Conservation (phyloP, 768 basidiomycete genomes). For the Pleurotus sapidus region DNA sequence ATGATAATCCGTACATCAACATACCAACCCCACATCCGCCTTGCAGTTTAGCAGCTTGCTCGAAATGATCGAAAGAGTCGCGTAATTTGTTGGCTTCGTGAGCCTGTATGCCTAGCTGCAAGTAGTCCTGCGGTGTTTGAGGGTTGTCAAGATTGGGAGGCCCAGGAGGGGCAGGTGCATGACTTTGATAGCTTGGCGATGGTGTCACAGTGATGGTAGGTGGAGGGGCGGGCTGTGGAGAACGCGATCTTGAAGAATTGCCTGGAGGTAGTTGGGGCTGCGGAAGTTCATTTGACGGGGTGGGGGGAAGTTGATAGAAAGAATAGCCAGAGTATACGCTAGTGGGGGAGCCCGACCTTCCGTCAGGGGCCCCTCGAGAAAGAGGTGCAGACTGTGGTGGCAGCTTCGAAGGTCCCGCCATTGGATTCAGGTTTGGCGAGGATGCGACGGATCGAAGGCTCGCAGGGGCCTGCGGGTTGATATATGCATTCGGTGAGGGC, state of each 20-base stretch:
- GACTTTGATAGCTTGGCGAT: slow-evolving; percentile 13
- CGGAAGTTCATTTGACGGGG: slow-evolving; percentile 29
- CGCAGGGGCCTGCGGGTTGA: not conserved
- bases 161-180: slow-evolving; percentile 5
- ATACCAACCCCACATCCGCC: slow-evolving; percentile 89
- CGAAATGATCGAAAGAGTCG: slow-evolving; percentile 73
- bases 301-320: slow-evolving; percentile 54
- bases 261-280: slow-evolving; percentile 2
- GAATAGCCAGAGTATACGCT: slow-evolving; percentile 64
- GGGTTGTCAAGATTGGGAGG: slow-evolving; percentile 5
- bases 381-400: slow-evolving; percentile 16
- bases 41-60: slow-evolving; percentile 65
- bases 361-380: slow-evolving; percentile 30
- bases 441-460: not conserved
- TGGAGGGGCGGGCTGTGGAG: slow-evolving; percentile 8
- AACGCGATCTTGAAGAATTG: too few relatives aligned
- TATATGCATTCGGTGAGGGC: slow-evolving; percentile 4
- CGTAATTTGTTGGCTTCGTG: slow-evolving; percentile 71
- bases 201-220: slow-evolving; percentile 10
- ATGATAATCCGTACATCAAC: slow-evolving; percentile 87
- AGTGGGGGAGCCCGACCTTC: slow-evolving; percentile 33
- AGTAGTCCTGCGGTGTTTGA: slow-evolving; percentile 58
- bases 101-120: slow-evolving; percentile 74
- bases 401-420: slow-evolving; percentile 3
- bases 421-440: slow-evolving; percentile 4